These are phyloP conservation scores for Spongiforma sp. DNA, from an alignment of 1,284 basidiomycete species.

Conservation along the genomic window DNA sequence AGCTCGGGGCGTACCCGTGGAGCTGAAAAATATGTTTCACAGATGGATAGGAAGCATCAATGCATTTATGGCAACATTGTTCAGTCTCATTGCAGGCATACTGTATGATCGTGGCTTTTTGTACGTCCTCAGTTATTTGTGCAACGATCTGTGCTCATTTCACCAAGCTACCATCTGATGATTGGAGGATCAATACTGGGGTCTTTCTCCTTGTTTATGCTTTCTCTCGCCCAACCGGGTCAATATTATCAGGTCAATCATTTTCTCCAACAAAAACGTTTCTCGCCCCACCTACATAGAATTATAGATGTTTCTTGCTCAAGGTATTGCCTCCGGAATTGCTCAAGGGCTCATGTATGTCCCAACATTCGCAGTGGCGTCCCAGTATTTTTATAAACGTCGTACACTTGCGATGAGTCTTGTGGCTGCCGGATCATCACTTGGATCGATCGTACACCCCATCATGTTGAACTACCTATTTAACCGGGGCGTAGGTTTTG, in stretches of 20 bases:
- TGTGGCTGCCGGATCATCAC: neutral
- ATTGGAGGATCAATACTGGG: conserved; percentile 30
- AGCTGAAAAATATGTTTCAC: conserved; percentile 4
- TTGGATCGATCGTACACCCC: neutral
- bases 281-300: neutral
- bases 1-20: no score
- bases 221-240: conserved; percentile 29
- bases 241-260: conserved; percentile 32
- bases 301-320: conserved; percentile 39
- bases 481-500: neutral
- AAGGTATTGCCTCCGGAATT: conserved; percentile 39
- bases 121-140: conserved; percentile 20
- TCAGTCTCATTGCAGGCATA: conserved; percentile 21
- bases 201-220: conserved; percentile 35
- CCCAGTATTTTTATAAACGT: neutral
- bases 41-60: conserved; percentile 39
- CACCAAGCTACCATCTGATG: conserved; percentile 32
- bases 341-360: conserved; percentile 33
- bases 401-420: neutral
- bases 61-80: conserved; percentile 15
- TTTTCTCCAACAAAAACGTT: neutral
- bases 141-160: conserved; percentile 4
- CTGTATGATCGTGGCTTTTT: conserved; percentile 37
- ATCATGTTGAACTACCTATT: conserved; percentile 1
- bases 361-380: neutral